phyloP scores from a whole-genome alignment of 2,329 filamentous ascomycete species.

The Lasiodiplodia gonubiensis region DNA sequence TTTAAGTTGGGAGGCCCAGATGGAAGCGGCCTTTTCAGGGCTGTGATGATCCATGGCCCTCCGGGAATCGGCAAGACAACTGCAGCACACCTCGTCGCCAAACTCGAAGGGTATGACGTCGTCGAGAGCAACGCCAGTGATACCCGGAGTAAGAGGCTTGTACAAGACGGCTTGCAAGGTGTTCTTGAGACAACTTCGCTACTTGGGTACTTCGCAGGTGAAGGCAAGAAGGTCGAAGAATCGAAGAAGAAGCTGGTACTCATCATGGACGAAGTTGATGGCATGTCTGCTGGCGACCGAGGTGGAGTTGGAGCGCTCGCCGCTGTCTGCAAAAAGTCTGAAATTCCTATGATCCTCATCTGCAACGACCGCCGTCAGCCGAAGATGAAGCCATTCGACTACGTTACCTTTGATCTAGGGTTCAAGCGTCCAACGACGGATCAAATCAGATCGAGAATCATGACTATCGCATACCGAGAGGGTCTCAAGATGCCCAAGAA shows the following conservation, averaged over 20 bases:
- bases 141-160: conserved; percentile 91
- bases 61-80: conserved; percentile 98
- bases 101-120: conserved; percentile 89
- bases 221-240: conserved; percentile 78
- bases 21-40: conserved; percentile 80
- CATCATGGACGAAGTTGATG: conserved; percentile 99
- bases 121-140: conserved; percentile 97
- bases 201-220: conserved; percentile 85
- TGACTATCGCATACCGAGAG: conserved; percentile 93
- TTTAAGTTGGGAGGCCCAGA: conserved; percentile 86
- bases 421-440: conserved; percentile 91
- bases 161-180: conserved; percentile 86
- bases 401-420: conserved; percentile 79
- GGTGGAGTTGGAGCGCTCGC: conserved; percentile 94
- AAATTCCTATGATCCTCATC: conserved; percentile 93
- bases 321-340: conserved; percentile 92
- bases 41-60: conserved; percentile 94
- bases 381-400: conserved; percentile 99
- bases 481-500: conserved; percentile 80
- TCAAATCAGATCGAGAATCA: conserved; percentile 87
- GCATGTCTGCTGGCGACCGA: conserved; percentile 96
- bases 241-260: conserved; percentile 92
- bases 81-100: conserved; percentile 90
- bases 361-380: conserved; percentile 92
- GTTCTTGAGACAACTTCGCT: conserved; percentile 93